A percentile compares a stretch with the other conserved stretches of the same genome.
Evolutionary conservation across 139 green algal genomes (phyloP).

Genomic region (Pleodorina starrii): DNA sequence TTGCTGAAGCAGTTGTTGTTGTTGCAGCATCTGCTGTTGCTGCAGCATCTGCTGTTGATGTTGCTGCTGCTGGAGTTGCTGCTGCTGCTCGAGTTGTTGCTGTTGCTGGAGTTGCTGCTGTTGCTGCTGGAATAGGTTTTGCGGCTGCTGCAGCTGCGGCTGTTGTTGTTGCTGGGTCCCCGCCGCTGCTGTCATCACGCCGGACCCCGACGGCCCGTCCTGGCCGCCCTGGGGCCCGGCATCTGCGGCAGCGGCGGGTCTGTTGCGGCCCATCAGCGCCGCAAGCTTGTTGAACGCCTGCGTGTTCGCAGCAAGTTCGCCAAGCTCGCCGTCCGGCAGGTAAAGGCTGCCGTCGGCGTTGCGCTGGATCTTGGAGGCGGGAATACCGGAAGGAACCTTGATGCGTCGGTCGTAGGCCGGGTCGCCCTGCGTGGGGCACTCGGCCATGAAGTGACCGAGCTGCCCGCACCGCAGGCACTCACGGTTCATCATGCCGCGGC

Average conservation of each 20-base stretch:
- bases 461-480: slow-evolving; percentile 69
- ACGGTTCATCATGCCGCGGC: slow-evolving; percentile 51
- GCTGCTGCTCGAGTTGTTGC: neutral
- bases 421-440: slow-evolving; percentile 84
- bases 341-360: slow-evolving; percentile 57
- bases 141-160: slow-evolving; percentile 4
- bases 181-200: neutral
- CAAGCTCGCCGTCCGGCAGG: slow-evolving; percentile 54
- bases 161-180: slow-evolving; percentile 1
- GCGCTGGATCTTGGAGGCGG: slow-evolving; percentile 49
- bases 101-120: neutral
- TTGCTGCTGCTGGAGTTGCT: neutral
- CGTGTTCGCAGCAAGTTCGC: slow-evolving; percentile 52
- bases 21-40: slow-evolving; percentile 1
- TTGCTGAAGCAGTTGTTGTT: neutral
- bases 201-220: neutral
- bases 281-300: slow-evolving; percentile 52
- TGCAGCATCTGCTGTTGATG: neutral
- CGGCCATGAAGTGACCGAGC: slow-evolving; percentile 66
- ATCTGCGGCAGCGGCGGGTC: neutral
- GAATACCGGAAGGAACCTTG: slow-evolving; percentile 52
- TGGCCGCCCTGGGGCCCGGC: neutral
- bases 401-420: slow-evolving; percentile 52
- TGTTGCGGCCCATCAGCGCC: slow-evolving; percentile 35
- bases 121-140: neutral